Conservation (phyloP, 2,329 filamentous ascomycete genomes). For the Colletotrichum ledebouriae region DNA sequence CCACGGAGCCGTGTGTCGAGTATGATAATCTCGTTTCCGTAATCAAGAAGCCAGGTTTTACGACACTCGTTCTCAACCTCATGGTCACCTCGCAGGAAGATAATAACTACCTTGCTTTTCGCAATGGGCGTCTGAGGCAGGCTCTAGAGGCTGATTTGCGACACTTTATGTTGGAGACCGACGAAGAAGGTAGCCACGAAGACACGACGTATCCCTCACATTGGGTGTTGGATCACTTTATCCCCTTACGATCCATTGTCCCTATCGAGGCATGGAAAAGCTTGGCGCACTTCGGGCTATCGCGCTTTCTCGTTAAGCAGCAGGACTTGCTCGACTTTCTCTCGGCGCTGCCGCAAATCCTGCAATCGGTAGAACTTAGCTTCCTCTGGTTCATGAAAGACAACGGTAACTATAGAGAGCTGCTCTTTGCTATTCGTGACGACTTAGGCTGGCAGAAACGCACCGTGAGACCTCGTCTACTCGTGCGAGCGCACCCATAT, state of each 20-base stretch:
- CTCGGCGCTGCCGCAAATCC: constrained; percentile 45
- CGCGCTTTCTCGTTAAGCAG: constrained; percentile 45
- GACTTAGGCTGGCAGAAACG: constrained; percentile 42
- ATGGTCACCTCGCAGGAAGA: constrained; percentile 32
- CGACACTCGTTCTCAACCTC: constrained; percentile 48
- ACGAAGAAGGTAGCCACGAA: constrained; percentile 19
- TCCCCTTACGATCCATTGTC: constrained; percentile 49
- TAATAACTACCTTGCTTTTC: constrained; percentile 34
- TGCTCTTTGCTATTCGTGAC: constrained; percentile 45
- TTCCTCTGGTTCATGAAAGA: constrained; percentile 47
- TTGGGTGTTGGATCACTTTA: constrained; percentile 7
- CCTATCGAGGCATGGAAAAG: constrained; percentile 47
- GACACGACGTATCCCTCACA: no score
- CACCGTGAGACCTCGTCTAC: constrained; percentile 17
- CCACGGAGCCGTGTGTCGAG: constrained; percentile 43
- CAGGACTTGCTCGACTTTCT: constrained; percentile 49
- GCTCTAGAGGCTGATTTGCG: no score
- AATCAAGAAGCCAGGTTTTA: constrained; percentile 47
- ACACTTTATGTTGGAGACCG: constrained; percentile 14
- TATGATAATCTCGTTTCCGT: constrained; percentile 46
- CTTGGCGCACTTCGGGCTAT: constrained; percentile 51
- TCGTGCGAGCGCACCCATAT: neutral
- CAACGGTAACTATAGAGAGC: constrained; percentile 25
- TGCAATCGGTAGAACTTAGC: constrained; percentile 52
- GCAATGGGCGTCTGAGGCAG: constrained; percentile 42